Evolutionary conservation across 805 yeast species (phyloP), one percentile per base, ranked within the genome.

Genomic region (Hanseniaspora lachancei): DNA sequence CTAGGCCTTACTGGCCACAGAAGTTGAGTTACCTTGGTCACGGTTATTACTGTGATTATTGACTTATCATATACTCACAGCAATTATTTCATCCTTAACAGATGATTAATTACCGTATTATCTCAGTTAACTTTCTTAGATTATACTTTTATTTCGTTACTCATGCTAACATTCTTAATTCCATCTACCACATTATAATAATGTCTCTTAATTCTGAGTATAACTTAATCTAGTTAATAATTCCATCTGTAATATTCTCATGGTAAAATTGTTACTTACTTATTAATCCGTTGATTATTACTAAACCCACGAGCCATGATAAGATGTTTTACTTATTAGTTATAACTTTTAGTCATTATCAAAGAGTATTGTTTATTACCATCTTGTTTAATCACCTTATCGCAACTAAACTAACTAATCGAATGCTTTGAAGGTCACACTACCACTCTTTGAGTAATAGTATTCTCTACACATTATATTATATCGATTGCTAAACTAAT

Each of bases 191-290:
- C 10, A 27, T 3, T 13, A 9, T 27, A 29, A 4, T 44, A 44
- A 7, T 44, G n/a, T 16, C 34, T 44, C 47, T 27, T 44, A 29
- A 8, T n/a, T 44, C 34, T 44, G 36, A 29, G 21, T 29, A 44
- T 29, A 9, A 27, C 16, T 44, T 44, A 44, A 44, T 15, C 47
- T 44, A 27, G 47, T 44, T 44, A 44, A 44, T 44, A 44, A 44
- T 44, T 44, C 36, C 36, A 27, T 44, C 34, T 7, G 7, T 27
- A 8, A 4, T 27, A n/a, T 5, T 24, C 24, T 44, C 13, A n/a
- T 27, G 36, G 47, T 44, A 44, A 44, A 44, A 44, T 44, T 44
- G 47, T 44, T 44, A 44, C 47, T 29, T 44, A 44, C 47, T 44
- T 29, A 44, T 44, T 44, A 44, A 8, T 44, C 47, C 36, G 47